These are phyloP conservation scores for Amphirosellinia nigrospora DNA, from an alignment of 495 filamentous ascomycete genomes.

Conservation along the genomic window DNA sequence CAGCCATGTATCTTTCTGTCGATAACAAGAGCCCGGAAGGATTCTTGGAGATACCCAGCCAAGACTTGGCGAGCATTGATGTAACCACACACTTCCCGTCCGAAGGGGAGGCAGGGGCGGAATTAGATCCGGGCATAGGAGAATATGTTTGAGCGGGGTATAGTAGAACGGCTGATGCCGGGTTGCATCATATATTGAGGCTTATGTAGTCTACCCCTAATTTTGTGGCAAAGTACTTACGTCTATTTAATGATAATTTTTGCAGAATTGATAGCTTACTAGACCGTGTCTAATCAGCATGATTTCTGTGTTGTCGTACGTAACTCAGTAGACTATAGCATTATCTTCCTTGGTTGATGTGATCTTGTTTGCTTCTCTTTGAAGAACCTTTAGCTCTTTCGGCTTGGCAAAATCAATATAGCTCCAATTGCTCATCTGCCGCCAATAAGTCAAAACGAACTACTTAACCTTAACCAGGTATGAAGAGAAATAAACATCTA, in stretches of 20 bases:
- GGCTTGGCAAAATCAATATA: not conserved
- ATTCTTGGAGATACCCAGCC: slow-evolving; percentile 10
- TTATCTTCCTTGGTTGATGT: not conserved
- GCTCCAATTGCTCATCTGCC: not conserved
- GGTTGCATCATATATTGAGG: not conserved
- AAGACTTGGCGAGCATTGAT: slow-evolving; percentile 2
- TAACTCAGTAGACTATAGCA: not conserved
- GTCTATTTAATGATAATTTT: too few relatives aligned
- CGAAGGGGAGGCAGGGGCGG: not conserved
- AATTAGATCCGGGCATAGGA: not conserved
- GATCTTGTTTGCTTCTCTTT: not conserved
- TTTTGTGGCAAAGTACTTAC: too few relatives aligned
- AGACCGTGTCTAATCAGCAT: not conserved
- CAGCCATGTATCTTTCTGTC: slow-evolving; percentile 24
- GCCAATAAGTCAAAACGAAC: not conserved
- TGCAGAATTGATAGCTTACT: not conserved
- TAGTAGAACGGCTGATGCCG: not conserved
- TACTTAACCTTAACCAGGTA: not conserved
- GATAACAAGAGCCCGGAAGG: not conserved
- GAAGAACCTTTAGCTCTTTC: not conserved
- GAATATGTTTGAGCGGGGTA: not conserved
- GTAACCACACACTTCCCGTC: not conserved
- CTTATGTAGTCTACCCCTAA: not conserved
- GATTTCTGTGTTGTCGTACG: not conserved
- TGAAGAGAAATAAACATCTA: not conserved